Evolutionary conservation across 2,329 filamentous ascomycete species (phyloP), one percentile per base, ranked within the genome.

Genomic region (Fusarium fracticaudum): DNA sequence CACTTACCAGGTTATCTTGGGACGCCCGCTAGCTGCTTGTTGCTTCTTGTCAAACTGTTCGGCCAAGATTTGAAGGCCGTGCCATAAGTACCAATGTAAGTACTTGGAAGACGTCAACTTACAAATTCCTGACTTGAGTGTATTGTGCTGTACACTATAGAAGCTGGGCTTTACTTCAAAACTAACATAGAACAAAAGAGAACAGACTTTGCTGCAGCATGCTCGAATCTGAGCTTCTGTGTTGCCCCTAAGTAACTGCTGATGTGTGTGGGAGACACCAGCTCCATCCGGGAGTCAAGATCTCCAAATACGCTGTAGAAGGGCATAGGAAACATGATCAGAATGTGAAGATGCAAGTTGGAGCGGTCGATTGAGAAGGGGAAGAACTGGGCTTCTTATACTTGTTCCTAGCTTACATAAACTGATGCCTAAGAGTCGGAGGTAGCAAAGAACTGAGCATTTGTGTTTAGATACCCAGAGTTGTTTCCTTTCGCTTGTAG

Each of bases 11-110:
- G 7, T 26, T 22, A 37, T 12, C 18, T 15, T 14, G 20, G 26
- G 5, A 8, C 6, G 3, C 7, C 13, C 0, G 6, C 22, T 15
- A 15, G 18, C 13, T 8, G 2, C 18, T 8, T 12, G 8, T 22
- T 12, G 13, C 33, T 22, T 20, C 6, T 8, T 6, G 1, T 26
- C 7, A 14, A 12, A 26, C 1, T 26, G 17, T 12, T 53, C 5
- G n/a, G 50, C 18, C 9, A 11, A 22, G 9, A 11, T 4, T 1
- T 12, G 4, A 20, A 53, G 18, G 18, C 1, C 6, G 5, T 53
- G 18, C 12, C 1, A 26, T 22, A 53, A 37, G 18, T 15, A n/a
- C 2, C 22, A 33, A 37, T 26, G 6, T 3, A 8, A 37, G 6
- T 37, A 26, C 17, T 26, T 26, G 6, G 4, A 37, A 53, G 9